These are phyloP conservation scores for Climacium dendroides DNA, from an alignment of 225 moss, liverwort and hornwort species.

Conservation along the genomic window DNA sequence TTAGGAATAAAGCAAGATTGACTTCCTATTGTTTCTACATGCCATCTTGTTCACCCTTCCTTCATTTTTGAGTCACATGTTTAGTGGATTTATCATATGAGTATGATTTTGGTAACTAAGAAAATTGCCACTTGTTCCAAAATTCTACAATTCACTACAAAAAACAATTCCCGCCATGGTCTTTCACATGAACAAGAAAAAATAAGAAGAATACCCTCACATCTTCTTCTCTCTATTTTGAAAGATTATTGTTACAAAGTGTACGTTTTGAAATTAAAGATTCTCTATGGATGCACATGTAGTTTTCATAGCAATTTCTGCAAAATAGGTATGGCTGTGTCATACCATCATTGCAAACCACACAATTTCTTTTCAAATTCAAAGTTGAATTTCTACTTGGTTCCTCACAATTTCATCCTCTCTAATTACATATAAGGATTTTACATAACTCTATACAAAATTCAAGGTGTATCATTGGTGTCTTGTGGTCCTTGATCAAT, in stretches of 20 bases:
- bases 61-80: accelerated
- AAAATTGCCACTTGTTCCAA: neutral
- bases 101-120: neutral
- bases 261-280: neutral
- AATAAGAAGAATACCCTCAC: neutral
- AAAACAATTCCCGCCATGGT: neutral
- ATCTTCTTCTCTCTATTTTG: neutral
- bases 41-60: neutral
- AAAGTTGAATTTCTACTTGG: neutral
- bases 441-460: neutral
- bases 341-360: neutral
- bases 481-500: neutral
- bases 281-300: accelerated
- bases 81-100: neutral
- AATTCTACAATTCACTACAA: neutral
- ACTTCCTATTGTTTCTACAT: neutral
- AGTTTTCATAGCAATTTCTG: accelerated
- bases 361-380: neutral
- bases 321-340: accelerated
- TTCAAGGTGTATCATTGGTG: neutral
- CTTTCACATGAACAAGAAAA: neutral
- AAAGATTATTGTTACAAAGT: neutral
- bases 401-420: neutral
- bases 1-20: neutral
- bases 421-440: neutral